These are phyloP conservation scores for Candida rishiriensis DNA, from an alignment of 805 yeast species.

Conservation along the genomic window DNA sequence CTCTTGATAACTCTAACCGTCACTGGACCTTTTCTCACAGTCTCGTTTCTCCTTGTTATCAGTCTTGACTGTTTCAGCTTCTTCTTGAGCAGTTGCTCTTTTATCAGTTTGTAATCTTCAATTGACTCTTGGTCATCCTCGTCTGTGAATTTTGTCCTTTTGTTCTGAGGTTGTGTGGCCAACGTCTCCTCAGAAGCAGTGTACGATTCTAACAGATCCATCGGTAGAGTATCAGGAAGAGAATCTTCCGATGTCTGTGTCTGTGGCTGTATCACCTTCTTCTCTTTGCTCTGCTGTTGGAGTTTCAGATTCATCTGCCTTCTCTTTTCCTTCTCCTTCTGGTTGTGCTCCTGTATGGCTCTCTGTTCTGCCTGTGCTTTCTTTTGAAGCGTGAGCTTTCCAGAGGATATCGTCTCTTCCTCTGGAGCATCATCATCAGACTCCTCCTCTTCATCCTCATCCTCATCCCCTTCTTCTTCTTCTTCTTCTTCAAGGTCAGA, in stretches of 20 bases:
- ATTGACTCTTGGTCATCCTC: conserved; percentile 13
- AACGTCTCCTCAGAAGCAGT: conserved; percentile 11
- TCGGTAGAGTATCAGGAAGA: conserved; percentile 36
- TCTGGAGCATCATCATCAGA: conserved; percentile 50
- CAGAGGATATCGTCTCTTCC: conserved; percentile 33
- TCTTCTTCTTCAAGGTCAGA: conserved; percentile 4
- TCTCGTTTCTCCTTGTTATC: conserved; percentile 21
- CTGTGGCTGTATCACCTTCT: conserved; percentile 7
- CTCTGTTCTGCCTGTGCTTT: conserved; percentile 22
- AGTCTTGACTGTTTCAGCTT: conserved; percentile 29
- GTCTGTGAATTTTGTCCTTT: conserved; percentile 33
- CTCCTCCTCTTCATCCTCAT: conserved; percentile 18
- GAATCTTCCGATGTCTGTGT: conserved; percentile 15
- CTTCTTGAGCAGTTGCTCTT: conserved; percentile 13
- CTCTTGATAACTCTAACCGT: conserved; percentile 31
- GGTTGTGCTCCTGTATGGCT: conserved; percentile 20
- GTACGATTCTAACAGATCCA: conserved; percentile 33
- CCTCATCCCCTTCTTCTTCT: conserved; percentile 12
- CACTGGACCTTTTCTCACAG: conserved; percentile 37
- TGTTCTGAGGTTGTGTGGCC: conserved; percentile 16
- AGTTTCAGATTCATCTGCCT: conserved; percentile 32
- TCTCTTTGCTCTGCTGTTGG: conserved; percentile 29
- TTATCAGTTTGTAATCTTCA: conserved; percentile 12
- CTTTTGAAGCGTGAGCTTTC: conserved; percentile 6
- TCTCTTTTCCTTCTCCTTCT: conserved; percentile 24